Base-by-base conservation (phyloP, 1,139 yeast genomes). In the Protomyces lactucae-debilis region DNA sequence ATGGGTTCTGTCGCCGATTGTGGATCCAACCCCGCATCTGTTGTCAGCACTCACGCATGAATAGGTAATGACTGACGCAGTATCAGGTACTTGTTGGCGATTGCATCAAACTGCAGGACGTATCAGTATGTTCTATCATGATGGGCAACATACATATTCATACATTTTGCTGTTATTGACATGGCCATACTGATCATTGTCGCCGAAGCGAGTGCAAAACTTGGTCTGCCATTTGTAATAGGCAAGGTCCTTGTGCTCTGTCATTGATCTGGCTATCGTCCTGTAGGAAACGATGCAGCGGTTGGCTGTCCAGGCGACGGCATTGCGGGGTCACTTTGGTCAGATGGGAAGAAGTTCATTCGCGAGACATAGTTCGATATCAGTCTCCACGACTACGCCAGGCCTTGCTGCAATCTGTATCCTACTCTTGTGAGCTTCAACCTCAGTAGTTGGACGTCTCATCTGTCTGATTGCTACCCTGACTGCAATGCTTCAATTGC, bases 151-250 rank as follows among this genome's bases (percentile, higher is more conserved):
- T 18, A 59, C 52, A 21, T 51, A 40, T 43, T 43, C 48, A 35
- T 59, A 59, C 52, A 52, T 40, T 39, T 52, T 52, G 32, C 52
- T 39, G 54, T 59, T 59, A 36, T 59, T 59, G 32, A 59, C 32
- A 52, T 59, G 63, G 1, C 63, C 63, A 51, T 59, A 59, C 43
- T 59, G 63, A 39, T 59, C 63, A 25, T 59, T 59, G 57, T 59
- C 63, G 36, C 55, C 37, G 52, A 55, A 59, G 23, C 63, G 63
- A n/a, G 63, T 59, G 35, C 57, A 39, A 37, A 59, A 40, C 23
- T 52, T 52, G 8, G 40, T 23, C 25, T 21, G 28, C 52, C 54
- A 55, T 36, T 35, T 46, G 53, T 59, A 59, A 21, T 39, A 23
- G 14, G 39, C 6, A 12, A 52, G 45, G 6, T 16, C 37, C 10